Evolutionary conservation across 2,329 filamentous ascomycete genomes (phyloP), one percentile per base, ranked within the genome.

Genomic region (Neonectria punicea): DNA sequence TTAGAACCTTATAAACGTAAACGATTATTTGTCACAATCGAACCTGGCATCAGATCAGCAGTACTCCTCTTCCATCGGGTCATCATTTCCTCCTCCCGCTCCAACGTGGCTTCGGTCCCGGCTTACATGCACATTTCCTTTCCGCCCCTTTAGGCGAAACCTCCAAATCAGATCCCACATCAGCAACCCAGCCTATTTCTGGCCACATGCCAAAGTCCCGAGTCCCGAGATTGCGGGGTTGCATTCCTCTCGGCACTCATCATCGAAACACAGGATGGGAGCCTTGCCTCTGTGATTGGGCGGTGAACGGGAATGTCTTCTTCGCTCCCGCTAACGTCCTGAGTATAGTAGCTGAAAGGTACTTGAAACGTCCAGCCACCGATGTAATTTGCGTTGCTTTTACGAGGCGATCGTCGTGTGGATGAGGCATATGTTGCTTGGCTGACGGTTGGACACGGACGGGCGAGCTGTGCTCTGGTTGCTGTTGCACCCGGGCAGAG

Each of bases 31-130:
- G 44, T 47, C 44, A 28, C 6, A 13, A 16, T 28, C 44, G 13
- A 18, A 49, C 28, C n/a, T 25, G 22, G n/a, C 8, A 14, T 18
- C 25, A 9, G 46, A 28, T 49, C 32, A 13, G 14, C 25, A 47
- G 13, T 28, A 6, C 25, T 25, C 30, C 46, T 30, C 46, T 11
- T 28, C 13, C 43, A 8, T 54, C 62, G 62, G 62, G 62, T 65
- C 62, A 65, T 65, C 62, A 61, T 49, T 61, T 54, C 39, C 58
- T 53, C 62, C 58, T 51, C 34, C 16, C 56, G 47, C 39, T 20
- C 13, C 34, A 34, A 25, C 28, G 28, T 46, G 53, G 60, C 46
- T 59, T 36, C 32, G 39, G n/a, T 28, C 22, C 36, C 20, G 57
- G 36, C 56, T 58, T 43, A 58, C 56, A 51, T 49, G 46, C 34